Percentiles rank a stretch among this genome's conserved stretches.
Conservation (phyloP, 2,329 filamentous ascomycete species). For the Metarhizium robertsii region DNA sequence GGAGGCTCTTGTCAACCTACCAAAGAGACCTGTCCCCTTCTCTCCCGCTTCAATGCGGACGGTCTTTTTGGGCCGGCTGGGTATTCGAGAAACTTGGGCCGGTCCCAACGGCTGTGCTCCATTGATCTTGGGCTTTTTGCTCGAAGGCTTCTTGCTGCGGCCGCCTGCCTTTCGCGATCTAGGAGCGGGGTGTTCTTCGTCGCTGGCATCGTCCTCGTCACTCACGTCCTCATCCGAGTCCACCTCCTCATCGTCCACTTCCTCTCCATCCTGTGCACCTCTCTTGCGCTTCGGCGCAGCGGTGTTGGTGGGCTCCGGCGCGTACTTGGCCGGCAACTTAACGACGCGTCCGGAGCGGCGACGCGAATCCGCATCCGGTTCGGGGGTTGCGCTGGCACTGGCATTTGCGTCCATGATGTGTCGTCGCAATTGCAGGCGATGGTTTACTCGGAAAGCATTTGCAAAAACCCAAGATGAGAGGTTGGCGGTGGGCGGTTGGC, state of each 20-base stretch:
- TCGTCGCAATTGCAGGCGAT: constrained; percentile 7
- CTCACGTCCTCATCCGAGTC: constrained; percentile 36
- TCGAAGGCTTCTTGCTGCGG: constrained; percentile 45
- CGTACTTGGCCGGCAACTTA: constrained; percentile 50
- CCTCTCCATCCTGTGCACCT: constrained; percentile 37
- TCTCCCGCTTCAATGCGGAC: constrained; percentile 41
- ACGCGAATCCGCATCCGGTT: constrained; percentile 42
- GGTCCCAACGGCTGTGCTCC: constrained; percentile 32
- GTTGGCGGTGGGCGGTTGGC: background rate
- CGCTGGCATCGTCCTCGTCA: constrained; percentile 37
- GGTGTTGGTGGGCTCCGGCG: constrained; percentile 33
- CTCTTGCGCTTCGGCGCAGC: constrained; percentile 50
- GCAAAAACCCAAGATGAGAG: constrained; percentile 5
- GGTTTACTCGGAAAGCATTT: constrained; percentile 10
- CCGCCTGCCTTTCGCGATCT: constrained; percentile 30
- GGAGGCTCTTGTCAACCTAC: constrained; percentile 26
- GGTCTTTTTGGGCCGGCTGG: constrained; percentile 47
- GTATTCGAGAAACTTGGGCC: constrained; percentile 33
- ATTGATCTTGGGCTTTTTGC: constrained; percentile 57
- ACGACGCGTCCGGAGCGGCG: constrained; percentile 63
- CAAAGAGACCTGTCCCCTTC: constrained; percentile 45
- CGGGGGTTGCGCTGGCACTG: constrained; percentile 22
- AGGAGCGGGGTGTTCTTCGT: constrained; percentile 29
- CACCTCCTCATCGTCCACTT: constrained; percentile 37
- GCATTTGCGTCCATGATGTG: constrained; percentile 9